These are phyloP conservation scores for Dimocarpus longan DNA, from an alignment of 345 rosid species.

Conservation along the genomic window DNA sequence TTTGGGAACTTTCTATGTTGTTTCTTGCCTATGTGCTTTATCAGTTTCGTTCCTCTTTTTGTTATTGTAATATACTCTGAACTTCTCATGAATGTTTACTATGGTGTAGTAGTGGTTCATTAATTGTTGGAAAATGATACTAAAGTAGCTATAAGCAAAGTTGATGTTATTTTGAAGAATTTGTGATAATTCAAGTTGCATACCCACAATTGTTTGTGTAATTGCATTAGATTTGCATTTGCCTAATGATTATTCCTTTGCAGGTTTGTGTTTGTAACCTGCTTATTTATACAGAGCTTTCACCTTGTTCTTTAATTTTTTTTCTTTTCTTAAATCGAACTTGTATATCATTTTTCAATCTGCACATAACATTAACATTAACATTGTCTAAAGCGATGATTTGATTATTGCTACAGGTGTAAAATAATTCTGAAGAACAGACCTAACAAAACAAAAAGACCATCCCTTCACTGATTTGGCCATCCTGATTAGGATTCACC, in stretches of 20 bases:
- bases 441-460: background rate
- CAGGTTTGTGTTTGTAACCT: background rate
- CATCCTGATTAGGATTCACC: background rate
- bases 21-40: background rate
- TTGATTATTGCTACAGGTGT: conserved; percentile 25
- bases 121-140: no score
- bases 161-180: background rate
- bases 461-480: background rate
- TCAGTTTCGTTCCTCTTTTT: background rate
- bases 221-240: background rate
- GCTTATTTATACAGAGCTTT: background rate
- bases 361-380: background rate
- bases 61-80: background rate
- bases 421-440: conserved; percentile 20
- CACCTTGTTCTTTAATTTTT: background rate
- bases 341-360: background rate
- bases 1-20: background rate
- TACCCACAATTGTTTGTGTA: background rate
- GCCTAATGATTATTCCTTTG: background rate
- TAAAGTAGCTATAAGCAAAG: background rate
- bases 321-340: background rate
- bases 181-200: background rate
- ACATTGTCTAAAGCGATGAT: background rate
- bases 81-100: background rate
- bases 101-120: background rate